Evolutionary conservation across 2,329 filamentous ascomycete species (phyloP).

Genomic region (Exophiala xenobiotica): DNA sequence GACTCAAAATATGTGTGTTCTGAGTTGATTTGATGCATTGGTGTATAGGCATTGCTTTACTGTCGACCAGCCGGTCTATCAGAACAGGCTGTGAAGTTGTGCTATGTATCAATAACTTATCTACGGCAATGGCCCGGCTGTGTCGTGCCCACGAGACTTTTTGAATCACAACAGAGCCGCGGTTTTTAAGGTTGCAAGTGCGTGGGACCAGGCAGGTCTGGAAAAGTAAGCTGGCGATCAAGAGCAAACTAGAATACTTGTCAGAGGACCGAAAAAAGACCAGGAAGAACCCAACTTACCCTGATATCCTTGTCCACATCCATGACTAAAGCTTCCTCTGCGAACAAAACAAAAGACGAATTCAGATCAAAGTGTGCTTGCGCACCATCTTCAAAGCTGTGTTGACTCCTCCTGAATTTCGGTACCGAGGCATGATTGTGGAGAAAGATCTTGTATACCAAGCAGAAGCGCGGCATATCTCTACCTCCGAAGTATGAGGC

Average conservation of each 20-base stretch:
- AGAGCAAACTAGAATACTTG: neutral
- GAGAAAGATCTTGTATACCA: slow-evolving; percentile 4
- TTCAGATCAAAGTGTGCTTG: slow-evolving; percentile 2
- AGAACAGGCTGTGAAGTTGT: too few relatives aligned
- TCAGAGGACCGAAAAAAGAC: neutral
- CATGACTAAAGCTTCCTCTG: neutral
- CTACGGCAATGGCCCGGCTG: too few relatives aligned
- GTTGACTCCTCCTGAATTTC: slow-evolving; percentile 2
- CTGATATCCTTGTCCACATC: slow-evolving; percentile 5
- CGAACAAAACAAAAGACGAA: slow-evolving; percentile 2
- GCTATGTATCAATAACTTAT: too few relatives aligned
- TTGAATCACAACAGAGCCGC: too few relatives aligned
- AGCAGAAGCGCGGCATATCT: neutral
- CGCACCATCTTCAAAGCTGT: neutral
- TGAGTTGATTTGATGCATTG: too few relatives aligned
- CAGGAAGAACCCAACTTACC: slow-evolving; percentile 1
- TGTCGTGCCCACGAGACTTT: too few relatives aligned
- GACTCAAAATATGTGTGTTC: too few relatives aligned
- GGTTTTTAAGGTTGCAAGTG: neutral
- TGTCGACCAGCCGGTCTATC: too few relatives aligned
- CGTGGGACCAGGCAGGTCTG: slow-evolving; percentile 1
- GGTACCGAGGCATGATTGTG: slow-evolving; percentile 1
- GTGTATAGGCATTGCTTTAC: too few relatives aligned
- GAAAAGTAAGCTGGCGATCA: slow-evolving; percentile 2
- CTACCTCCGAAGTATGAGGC: neutral